A percentile compares a stretch with the other conserved stretches of the same genome.
phyloP scores from a whole-genome alignment of 2,329 filamentous ascomycete species.

The Emergomyces africanus region DNA sequence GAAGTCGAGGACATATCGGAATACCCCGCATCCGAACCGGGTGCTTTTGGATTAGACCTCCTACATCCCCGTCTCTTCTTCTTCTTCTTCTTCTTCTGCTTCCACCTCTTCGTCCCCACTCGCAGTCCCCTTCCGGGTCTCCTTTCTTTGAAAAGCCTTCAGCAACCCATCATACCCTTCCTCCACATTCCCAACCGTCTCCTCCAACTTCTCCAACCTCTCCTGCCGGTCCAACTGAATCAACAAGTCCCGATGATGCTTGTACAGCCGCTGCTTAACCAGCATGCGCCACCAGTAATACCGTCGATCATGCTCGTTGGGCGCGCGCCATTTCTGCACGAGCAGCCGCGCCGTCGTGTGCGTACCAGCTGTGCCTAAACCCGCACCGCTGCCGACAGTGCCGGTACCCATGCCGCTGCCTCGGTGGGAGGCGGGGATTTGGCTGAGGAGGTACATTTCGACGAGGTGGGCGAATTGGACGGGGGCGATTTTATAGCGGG shows the following conservation, averaged over 20 bases:
- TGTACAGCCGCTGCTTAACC: slow-evolving; percentile 49
- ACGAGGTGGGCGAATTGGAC: slow-evolving; percentile 50
- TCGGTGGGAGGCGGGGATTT: slow-evolving; percentile 39
- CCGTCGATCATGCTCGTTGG: slow-evolving; percentile 42
- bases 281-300: slow-evolving; percentile 56
- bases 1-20: no score
- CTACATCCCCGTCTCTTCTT: slow-evolving; percentile 15
- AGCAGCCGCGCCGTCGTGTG: slow-evolving; percentile 40
- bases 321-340: slow-evolving; percentile 32
- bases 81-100: slow-evolving; percentile 15
- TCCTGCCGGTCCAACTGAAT: slow-evolving; percentile 46
- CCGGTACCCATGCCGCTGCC: slow-evolving; percentile 19
- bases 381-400: not conserved
- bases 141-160: slow-evolving; percentile 21
- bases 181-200: slow-evolving; percentile 44
- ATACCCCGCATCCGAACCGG: no score
- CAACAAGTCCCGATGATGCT: slow-evolving; percentile 46
- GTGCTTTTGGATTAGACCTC: no score
- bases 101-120: slow-evolving; percentile 10
- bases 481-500: slow-evolving; percentile 44
- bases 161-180: slow-evolving; percentile 47
- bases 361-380: slow-evolving; percentile 22
- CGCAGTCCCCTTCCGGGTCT: slow-evolving; percentile 1
- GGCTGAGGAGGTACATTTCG: slow-evolving; percentile 49
- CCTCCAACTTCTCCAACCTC: slow-evolving; percentile 46